Evolutionary conservation across 1,139 yeast species (phyloP).

Genomic region (Pichia sorboxylosa): DNA sequence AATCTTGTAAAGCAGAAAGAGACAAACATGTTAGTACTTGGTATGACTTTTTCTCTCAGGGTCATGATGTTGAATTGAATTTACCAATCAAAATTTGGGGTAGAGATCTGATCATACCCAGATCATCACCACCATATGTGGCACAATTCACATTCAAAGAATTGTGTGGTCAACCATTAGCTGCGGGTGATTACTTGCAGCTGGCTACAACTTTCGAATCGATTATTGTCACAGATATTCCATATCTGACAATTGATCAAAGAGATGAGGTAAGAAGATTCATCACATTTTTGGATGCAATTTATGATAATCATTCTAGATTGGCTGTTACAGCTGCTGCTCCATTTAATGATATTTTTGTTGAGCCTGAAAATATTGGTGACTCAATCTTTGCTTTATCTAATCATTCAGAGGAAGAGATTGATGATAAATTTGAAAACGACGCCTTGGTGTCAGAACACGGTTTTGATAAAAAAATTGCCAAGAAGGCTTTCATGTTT

Average conservation of each 20-base stretch:
- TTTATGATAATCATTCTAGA: conserved; percentile 79
- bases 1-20: conserved; percentile 36
- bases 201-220: conserved; percentile 69
- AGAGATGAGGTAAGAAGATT: conserved; percentile 82
- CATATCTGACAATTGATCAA: conserved; percentile 63
- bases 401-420: conserved; percentile 22
- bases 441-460: conserved; percentile 58
- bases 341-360: conserved; percentile 73
- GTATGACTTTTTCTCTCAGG: conserved; percentile 68
- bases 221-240: conserved; percentile 83
- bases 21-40: conserved; percentile 59
- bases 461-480: conserved; percentile 64
- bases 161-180: conserved; percentile 74
- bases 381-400: conserved; percentile 42
- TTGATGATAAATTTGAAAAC: conserved; percentile 36
- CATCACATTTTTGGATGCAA: conserved; percentile 89
- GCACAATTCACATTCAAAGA: conserved; percentile 84
- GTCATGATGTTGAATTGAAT: conserved; percentile 30
- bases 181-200: conserved; percentile 92
- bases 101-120: conserved; percentile 63
- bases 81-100: conserved; percentile 73
- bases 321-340: conserved; percentile 84
- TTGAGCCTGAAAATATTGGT: conserved; percentile 62
- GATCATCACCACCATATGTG: conserved; percentile 62
- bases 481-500: conserved; percentile 73